Evolutionary conservation across 1,284 basidiomycete genomes (phyloP), one percentile per base, ranked within the genome.

Genomic region (Sporisorium exsertum): DNA sequence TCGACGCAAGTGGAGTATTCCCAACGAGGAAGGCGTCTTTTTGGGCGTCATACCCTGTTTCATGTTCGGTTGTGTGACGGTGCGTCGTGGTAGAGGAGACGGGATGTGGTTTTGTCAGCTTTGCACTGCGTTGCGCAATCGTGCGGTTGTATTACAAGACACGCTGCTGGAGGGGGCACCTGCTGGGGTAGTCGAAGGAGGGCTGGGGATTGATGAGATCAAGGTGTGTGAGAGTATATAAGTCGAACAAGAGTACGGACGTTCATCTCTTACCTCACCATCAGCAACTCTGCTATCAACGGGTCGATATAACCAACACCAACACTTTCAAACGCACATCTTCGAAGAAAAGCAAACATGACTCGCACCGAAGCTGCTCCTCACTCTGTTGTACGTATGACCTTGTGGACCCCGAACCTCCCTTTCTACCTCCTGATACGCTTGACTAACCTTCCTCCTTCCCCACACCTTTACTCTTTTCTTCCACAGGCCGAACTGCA

Each of bases 291-390:
- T 42, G n/a, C n/a, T n/a, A n/a, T n/a, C n/a, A n/a, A n/a, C n/a
- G n/a, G n/a, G n/a, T 45, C 20, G 8, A 22, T 12, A 22, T 5
- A 15, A 47, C 16, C 24, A 47, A 47, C 26, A 29, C 15, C 46
- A 26, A 43, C n/a, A n/a, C 18, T 9, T 20, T n/a, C 35, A 46
- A 13, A 47, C 24, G 20, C 13, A 26, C 2, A 16, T 47, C 24
- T 5, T 27, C 45, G 5, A 35, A 9, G 7, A 5, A 18, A 32
- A 32, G 24, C 15, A 12, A n/a, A 32, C 18, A 69, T 70, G 67
- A 75, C 72, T 43, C 72, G 72, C 10, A 45, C 72, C 40, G 72
- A 75, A 64, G 64, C 57, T 27, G 67, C 72, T 22, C 60, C 72
- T 51, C 64, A 59, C 45, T 66, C 59, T 56, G 58, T 70, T 47